Percentiles rank a stretch among this genome's conserved stretches.
Evolutionary conservation across 2,329 filamentous ascomycete genomes (phyloP).

Genomic region (Phyllosticta citriasiana): DNA sequence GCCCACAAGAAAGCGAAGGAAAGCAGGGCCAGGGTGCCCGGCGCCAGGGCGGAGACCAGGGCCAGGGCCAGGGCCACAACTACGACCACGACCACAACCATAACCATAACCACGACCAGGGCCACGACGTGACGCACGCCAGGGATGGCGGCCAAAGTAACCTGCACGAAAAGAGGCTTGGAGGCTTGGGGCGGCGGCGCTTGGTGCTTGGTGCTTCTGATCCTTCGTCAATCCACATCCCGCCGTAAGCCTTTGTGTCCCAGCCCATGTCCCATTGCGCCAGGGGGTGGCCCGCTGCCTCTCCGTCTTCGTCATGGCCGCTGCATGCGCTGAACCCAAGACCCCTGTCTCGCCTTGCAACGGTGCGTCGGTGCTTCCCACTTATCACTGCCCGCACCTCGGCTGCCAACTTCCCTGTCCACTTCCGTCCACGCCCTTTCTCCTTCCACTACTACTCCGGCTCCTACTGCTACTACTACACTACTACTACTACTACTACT

Average conservation of each 20-base stretch:
- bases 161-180: not conserved
- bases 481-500: conserved; percentile 1
- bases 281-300: not conserved
- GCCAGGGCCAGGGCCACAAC: not conserved
- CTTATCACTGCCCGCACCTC: conserved; percentile 11
- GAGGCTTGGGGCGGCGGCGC: not conserved
- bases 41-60: not conserved
- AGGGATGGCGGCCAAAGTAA: not conserved
- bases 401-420: not conserved
- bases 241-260: not conserved
- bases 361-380: conserved; percentile 5
- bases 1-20: no score
- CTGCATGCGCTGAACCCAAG: conserved; percentile 8
- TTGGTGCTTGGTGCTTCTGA: not conserved
- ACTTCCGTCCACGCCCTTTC: not conserved
- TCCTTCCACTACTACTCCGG: not conserved
- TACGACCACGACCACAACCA: not conserved
- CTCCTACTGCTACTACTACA: not conserved
- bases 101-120: not conserved
- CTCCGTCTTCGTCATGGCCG: not conserved
- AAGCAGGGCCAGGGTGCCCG: no score
- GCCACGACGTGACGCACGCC: not conserved
- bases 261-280: not conserved
- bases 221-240: not conserved
- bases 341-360: conserved; percentile 10